These are phyloP conservation scores for Diplodia mutila DNA, from an alignment of 2,329 filamentous ascomycete genomes.

Conservation along the genomic window DNA sequence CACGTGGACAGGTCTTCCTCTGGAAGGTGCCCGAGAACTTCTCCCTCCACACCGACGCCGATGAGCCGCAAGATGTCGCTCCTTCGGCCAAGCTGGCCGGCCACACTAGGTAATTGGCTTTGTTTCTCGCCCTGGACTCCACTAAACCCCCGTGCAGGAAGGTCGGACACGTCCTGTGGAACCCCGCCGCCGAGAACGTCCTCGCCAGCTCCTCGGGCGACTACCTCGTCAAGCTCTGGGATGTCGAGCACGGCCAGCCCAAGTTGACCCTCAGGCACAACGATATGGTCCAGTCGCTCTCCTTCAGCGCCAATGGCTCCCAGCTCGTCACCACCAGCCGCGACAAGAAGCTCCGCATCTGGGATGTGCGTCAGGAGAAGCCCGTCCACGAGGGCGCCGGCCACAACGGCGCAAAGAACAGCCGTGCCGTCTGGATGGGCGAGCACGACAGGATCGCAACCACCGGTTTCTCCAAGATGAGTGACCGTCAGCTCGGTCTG, in stretches of 20 bases:
- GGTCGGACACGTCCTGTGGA: constrained; percentile 97
- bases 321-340: constrained; percentile 89
- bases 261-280: constrained; percentile 79
- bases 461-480: constrained; percentile 98
- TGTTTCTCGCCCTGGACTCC: not conserved
- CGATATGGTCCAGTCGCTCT: constrained; percentile 93
- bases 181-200: constrained; percentile 92
- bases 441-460: constrained; percentile 96
- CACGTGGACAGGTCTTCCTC: constrained; percentile 68
- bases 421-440: constrained; percentile 93
- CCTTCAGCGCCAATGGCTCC: constrained; percentile 89
- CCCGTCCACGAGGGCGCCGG: constrained; percentile 82
- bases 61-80: constrained; percentile 79
- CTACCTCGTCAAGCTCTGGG: constrained; percentile 94
- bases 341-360: constrained; percentile 97
- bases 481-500: constrained; percentile 90
- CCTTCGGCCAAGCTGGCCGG: constrained; percentile 82
- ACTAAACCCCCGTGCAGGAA: constrained; percentile 64
- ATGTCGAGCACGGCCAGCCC: constrained; percentile 76
- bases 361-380: constrained; percentile 94
- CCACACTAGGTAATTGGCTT: constrained; percentile 71
- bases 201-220: constrained; percentile 95
- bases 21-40: constrained; percentile 94
- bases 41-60: constrained; percentile 78
- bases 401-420: constrained; percentile 95